Conservation (phyloP, 2,329 filamentous ascomycete genomes). For the Diplodia scrobiculata region DNA sequence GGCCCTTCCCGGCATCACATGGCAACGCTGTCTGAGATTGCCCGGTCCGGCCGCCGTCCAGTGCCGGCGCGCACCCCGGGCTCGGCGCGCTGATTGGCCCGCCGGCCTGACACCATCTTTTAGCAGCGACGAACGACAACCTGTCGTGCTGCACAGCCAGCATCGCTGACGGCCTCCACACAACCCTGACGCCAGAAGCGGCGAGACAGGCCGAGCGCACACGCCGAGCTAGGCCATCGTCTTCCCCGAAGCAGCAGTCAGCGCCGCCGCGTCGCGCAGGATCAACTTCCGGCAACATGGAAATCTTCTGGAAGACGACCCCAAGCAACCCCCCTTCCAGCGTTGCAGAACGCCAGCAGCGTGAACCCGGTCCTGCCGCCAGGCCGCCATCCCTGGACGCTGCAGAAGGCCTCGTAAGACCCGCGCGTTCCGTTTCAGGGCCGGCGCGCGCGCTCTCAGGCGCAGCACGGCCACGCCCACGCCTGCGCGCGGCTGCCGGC, state of each 20-base stretch:
- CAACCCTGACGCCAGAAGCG: slow-evolving; percentile 18
- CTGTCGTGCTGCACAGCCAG: slow-evolving; percentile 25
- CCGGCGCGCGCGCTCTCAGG: slow-evolving; percentile 21
- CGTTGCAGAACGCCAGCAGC: slow-evolving; percentile 13
- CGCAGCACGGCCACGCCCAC: background rate
- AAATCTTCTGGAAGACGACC: slow-evolving; percentile 29
- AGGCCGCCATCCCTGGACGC: slow-evolving; percentile 22
- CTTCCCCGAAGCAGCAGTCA: slow-evolving; percentile 28
- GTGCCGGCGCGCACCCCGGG: slow-evolving; percentile 17
- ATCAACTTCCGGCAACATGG: slow-evolving; percentile 26
- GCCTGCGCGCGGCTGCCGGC: background rate
- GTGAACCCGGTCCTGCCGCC: slow-evolving; percentile 19
- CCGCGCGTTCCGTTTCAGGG: slow-evolving; percentile 27
- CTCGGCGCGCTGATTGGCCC: slow-evolving; percentile 11
- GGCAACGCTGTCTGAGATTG: slow-evolving; percentile 20
- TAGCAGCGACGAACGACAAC: slow-evolving; percentile 25
- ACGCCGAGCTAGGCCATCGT: slow-evolving; percentile 25
- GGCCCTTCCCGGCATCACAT: slow-evolving; percentile 25
- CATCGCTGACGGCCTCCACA: slow-evolving; percentile 22
- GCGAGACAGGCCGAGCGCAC: slow-evolving; percentile 13
- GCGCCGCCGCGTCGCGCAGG: slow-evolving; percentile 13
- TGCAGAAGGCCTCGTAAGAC: slow-evolving; percentile 25
- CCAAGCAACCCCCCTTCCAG: slow-evolving; percentile 1
- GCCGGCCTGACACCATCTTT: slow-evolving; percentile 18
- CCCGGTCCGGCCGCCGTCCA: slow-evolving; percentile 15